Conservation (phyloP, 2,329 filamentous ascomycete genomes). For the Aspergillus sp. region DNA sequence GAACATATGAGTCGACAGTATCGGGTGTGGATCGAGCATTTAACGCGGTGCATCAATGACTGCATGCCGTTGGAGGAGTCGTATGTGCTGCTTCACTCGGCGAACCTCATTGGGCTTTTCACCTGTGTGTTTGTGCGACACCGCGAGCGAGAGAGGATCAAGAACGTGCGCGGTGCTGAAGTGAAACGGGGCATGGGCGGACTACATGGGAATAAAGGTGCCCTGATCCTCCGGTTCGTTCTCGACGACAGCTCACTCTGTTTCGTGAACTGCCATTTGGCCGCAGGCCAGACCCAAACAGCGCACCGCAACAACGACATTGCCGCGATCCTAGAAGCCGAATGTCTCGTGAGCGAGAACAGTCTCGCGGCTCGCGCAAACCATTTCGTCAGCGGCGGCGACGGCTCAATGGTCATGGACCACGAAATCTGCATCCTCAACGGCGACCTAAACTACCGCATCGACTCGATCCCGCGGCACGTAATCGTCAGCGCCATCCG, state of each 20-base stretch:
- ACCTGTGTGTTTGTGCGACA: slow-evolving; percentile 92
- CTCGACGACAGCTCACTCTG: slow-evolving; percentile 91
- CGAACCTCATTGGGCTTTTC: slow-evolving; percentile 86
- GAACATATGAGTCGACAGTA: slow-evolving; percentile 97
- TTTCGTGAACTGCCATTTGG: slow-evolving; percentile 95
- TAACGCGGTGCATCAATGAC: slow-evolving; percentile 74
- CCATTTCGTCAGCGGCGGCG: slow-evolving; percentile 81
- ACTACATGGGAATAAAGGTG: slow-evolving; percentile 92
- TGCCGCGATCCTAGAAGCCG: slow-evolving; percentile 75
- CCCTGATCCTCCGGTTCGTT: slow-evolving; percentile 81
- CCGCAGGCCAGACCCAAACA: slow-evolving; percentile 85
- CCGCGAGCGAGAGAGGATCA: slow-evolving; percentile 65
- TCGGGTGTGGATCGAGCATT: slow-evolving; percentile 87
- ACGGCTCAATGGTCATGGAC: slow-evolving; percentile 88
- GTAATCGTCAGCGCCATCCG: slow-evolving; percentile 81
- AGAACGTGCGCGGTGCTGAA: slow-evolving; percentile 68
- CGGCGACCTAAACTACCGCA: slow-evolving; percentile 95
- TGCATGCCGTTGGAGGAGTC: slow-evolving; percentile 66
- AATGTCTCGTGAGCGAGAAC: slow-evolving; percentile 62
- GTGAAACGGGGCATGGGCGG: slow-evolving; percentile 96
- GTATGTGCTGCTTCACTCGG: slow-evolving; percentile 80
- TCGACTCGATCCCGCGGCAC: slow-evolving; percentile 92
- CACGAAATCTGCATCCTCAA: slow-evolving; percentile 97
- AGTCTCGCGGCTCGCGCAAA: slow-evolving; percentile 62
- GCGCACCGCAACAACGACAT: slow-evolving; percentile 88